Conservation (phyloP, 768 basidiomycete species). For the Hygrophorus pudorinus region DNA sequence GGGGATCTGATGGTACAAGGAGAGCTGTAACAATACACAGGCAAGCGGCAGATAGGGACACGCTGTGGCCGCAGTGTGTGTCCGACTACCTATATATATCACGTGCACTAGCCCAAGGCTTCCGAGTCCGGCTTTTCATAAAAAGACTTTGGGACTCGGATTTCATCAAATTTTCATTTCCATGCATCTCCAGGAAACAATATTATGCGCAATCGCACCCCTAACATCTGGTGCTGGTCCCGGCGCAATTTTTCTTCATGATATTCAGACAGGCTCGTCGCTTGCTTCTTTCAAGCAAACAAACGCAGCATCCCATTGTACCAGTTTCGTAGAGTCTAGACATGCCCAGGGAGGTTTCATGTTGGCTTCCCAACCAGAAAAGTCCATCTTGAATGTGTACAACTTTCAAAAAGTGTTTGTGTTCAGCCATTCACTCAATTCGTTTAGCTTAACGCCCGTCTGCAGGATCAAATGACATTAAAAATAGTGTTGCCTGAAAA, state of each 20-base stretch:
- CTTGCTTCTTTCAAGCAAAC: slow-evolving; percentile 89
- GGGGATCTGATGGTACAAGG: not conserved
- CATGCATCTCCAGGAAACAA: slow-evolving; percentile 61
- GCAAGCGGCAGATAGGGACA: too few species aligned
- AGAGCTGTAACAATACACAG: not conserved
- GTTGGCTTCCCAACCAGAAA: slow-evolving; percentile 79
- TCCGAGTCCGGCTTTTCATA: too few species aligned
- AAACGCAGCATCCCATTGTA: slow-evolving; percentile 51
- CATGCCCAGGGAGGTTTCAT: slow-evolving; percentile 76
- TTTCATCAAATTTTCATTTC: too few species aligned
- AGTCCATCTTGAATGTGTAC: slow-evolving; percentile 83
- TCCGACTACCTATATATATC: too few species aligned
- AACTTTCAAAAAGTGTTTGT: slow-evolving; percentile 77
- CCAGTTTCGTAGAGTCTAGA: slow-evolving; percentile 56
- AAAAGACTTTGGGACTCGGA: too few species aligned
- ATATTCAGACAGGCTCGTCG: slow-evolving; percentile 65
- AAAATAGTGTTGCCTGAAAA: slow-evolving; percentile 90
- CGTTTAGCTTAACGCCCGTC: not conserved
- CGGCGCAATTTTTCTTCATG: slow-evolving; percentile 68
- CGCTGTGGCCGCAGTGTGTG: too few species aligned
- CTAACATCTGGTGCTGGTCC: slow-evolving; percentile 34
- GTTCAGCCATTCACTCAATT: not conserved
- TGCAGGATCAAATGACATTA: slow-evolving; percentile 79
- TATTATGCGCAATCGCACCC: slow-evolving; percentile 55
- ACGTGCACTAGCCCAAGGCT: too few species aligned